A percentile compares a stretch with the other conserved stretches of the same genome.
Conservation (phyloP, 495 filamentous ascomycete genomes). For the Ascobolus immersus region DNA sequence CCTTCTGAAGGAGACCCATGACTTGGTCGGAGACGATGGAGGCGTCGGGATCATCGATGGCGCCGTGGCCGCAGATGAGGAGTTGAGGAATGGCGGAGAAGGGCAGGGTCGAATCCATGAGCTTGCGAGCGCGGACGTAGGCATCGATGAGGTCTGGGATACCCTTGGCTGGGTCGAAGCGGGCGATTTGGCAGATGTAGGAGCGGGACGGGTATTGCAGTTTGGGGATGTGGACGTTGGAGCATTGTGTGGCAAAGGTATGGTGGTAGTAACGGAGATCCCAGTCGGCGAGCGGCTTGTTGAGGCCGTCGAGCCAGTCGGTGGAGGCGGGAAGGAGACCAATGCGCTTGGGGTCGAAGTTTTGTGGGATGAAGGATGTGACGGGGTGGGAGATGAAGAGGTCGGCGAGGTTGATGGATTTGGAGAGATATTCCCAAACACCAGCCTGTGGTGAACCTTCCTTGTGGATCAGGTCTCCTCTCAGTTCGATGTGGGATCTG, state of each 20-base stretch:
- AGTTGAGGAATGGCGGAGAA: constrained; percentile 39
- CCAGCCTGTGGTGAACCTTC: constrained; percentile 42
- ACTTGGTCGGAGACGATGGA: constrained; percentile 45
- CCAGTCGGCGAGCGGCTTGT: constrained; percentile 52
- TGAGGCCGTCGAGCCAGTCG: constrained; percentile 72
- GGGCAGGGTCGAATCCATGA: constrained; percentile 23
- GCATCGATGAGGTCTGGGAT: constrained; percentile 56
- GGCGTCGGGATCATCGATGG: constrained; percentile 67
- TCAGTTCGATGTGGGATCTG: constrained; percentile 64
- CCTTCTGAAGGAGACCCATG: constrained; percentile 35
- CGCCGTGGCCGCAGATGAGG: constrained; percentile 53
- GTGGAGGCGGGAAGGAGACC: constrained; percentile 64
- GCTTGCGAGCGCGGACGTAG: constrained; percentile 45
- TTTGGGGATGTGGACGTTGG: constrained; percentile 30
- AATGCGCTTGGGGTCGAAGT: constrained; percentile 39
- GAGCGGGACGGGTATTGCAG: constrained; percentile 44
- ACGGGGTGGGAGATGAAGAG: constrained; percentile 73
- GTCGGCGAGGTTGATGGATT: constrained; percentile 42
- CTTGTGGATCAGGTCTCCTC: constrained; percentile 41
- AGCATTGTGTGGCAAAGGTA: constrained; percentile 42
- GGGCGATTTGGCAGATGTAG: constrained; percentile 62
- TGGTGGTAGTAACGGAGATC: constrained; percentile 53
- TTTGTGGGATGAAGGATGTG: constrained; percentile 43
- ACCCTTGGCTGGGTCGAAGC: constrained; percentile 73
- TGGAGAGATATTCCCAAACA: constrained; percentile 57